Base-by-base conservation (phyloP, 2,329 filamentous ascomycete genomes). In the Orbilia javanica region DNA sequence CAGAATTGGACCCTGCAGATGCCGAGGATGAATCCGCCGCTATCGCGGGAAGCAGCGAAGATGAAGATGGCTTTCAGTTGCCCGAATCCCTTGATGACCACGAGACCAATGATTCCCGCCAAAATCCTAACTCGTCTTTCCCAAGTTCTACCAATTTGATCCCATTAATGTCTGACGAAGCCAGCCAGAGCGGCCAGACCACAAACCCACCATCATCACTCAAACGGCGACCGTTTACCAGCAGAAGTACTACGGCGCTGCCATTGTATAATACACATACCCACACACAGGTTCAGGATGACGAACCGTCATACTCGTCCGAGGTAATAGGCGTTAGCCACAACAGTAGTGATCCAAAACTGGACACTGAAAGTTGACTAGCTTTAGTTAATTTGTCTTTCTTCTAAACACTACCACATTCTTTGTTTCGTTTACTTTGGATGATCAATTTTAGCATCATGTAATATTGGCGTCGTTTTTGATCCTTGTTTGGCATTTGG, bases 1-100 rank as follows among this genome's bases (percentile, higher is more conserved):
- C 69, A 29, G 79, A 80, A 53, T 60, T 80, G 1, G 79, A 80
- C 11, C 79, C 79, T 11, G 74, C 70, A 10, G 79, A 80, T 53
- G 67, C 60, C 10, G 74, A 80, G n/a, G 75, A 66, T 27, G 79
- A 78, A n/a, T 79, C 75, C 18, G 75, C 50, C 39, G 75, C 75
- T 11, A 65, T 79, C 13, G 68, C 69, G 15, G 75, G 75, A 7
- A 79, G 75, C 25, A 79, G 75, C 18, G 75, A 79, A 64, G 75
- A 79, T 36, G 75, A 79, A 48, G 62, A 79, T 27, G 48, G 60
- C 13, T 77, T 77, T 18, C 66, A 77, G 22, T 34, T 77, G 1
- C 73, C 73, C 10, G 66, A 65, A 67, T 66, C 73, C 15, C 42
- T 77, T 15, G 73, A 77, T 11, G 66, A 71, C 22, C 48, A 42